These are phyloP conservation scores for Penicillium sp. DNA, from an alignment of 2,329 filamentous ascomycete species.

Conservation along the genomic window DNA sequence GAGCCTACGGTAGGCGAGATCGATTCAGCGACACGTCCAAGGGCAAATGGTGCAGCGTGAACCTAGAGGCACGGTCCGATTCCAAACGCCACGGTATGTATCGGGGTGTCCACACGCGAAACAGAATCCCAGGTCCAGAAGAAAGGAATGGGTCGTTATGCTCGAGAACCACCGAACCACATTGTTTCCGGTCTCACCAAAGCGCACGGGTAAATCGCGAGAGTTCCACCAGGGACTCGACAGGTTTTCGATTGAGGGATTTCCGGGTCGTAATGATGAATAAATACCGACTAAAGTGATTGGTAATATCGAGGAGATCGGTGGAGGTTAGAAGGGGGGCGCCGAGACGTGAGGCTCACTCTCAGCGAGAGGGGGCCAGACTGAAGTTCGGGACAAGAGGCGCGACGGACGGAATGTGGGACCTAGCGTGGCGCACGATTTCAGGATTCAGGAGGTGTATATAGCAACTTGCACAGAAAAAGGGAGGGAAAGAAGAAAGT, in stretches of 20 bases:
- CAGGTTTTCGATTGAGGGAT: background rate
- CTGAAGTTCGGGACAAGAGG: background rate
- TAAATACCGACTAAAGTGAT: background rate
- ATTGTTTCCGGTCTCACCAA: constrained; percentile 23
- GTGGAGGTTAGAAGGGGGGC: constrained; percentile 47
- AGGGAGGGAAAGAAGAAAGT: constrained; percentile 25
- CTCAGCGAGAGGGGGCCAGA: constrained; percentile 54
- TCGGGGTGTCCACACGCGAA: constrained; percentile 6
- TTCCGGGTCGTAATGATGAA: background rate
- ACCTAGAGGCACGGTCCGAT: constrained; percentile 11
- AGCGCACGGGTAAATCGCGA: constrained; percentile 3
- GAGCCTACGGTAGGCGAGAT: constrained; percentile 5
- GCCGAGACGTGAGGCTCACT: constrained; percentile 35
- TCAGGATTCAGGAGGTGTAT: background rate
- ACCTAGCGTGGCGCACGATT: constrained; percentile 10
- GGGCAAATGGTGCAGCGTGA: constrained; percentile 1
- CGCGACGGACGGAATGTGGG: constrained; percentile 1
- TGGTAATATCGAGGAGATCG: background rate
- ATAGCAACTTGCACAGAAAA: constrained; percentile 30
- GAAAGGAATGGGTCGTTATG: constrained; percentile 20
- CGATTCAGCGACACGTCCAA: constrained; percentile 3
- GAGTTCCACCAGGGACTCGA: background rate
- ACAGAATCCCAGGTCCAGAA: constrained; percentile 12
- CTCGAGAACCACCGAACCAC: constrained; percentile 18
- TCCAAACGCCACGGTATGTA: constrained; percentile 20